These are phyloP conservation scores for Abelmoschus esculentus DNA, from an alignment of 345 rosid species.

Conservation along the genomic window DNA sequence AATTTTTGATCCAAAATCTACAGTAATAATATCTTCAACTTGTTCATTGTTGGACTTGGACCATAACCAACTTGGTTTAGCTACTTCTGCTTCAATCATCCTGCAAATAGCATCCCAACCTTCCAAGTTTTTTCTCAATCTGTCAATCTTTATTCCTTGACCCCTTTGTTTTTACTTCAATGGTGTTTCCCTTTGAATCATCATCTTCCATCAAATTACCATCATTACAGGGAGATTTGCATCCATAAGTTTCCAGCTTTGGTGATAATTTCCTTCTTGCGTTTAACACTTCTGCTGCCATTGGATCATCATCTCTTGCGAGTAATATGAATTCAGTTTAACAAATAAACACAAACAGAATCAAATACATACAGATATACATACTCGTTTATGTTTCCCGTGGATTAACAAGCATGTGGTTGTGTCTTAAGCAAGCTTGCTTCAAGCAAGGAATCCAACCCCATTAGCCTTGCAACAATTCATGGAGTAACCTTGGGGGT, in stretches of 20 bases:
- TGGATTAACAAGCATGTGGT: conserved; percentile 7
- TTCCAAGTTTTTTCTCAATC: conserved; percentile 1
- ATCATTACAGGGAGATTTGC: conserved; percentile 9
- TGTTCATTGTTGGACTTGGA: conserved; percentile 21
- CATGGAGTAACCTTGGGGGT: conserved; percentile 30
- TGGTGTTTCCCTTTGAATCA: conserved; percentile 4
- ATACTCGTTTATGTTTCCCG: conserved; percentile 25
- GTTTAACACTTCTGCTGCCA: neutral
- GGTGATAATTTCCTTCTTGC: conserved; percentile 16
- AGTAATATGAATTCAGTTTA: neutral
- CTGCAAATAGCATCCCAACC: conserved; percentile 25
- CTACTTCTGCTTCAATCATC: conserved; percentile 18
- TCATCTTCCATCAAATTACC: conserved; percentile 6
- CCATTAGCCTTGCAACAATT: conserved; percentile 79
- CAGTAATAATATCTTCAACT: conserved; percentile 17
- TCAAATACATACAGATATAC: no score
- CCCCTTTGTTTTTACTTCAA: conserved; percentile 8
- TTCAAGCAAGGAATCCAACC: conserved; percentile 43
- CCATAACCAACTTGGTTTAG: conserved; percentile 22
- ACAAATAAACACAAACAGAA: neutral
- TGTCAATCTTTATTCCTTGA: conserved; percentile 8
- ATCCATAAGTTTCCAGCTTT: neutral
- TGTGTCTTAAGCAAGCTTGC: neutral
- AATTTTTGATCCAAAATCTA: conserved; percentile 26
- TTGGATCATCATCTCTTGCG: neutral